These are phyloP conservation scores for Ustilago shanxiensis DNA, from an alignment of 1,284 basidiomycete genomes.

Conservation along the genomic window DNA sequence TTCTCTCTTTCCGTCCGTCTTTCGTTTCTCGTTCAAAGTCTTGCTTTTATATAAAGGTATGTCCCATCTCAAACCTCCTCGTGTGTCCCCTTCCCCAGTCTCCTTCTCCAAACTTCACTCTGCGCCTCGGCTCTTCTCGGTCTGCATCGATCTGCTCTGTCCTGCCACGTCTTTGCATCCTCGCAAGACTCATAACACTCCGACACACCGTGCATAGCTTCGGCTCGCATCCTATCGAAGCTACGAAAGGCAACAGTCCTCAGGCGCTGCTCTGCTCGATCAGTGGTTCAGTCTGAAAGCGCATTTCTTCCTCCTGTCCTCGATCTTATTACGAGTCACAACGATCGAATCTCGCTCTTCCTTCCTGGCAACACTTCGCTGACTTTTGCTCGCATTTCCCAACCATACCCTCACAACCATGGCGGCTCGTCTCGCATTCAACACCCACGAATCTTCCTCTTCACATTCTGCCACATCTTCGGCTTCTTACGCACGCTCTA, in stretches of 20 bases:
- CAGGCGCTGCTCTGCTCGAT: background rate
- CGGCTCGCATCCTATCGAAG: no score
- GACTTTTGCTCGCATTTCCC: conserved; percentile 10
- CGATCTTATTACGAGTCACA: background rate
- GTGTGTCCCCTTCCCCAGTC: background rate
- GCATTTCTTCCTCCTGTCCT: background rate
- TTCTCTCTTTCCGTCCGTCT: conserved; percentile 1
- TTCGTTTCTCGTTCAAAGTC: background rate
- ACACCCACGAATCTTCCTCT: conserved; percentile 23
- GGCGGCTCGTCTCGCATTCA: conserved; percentile 43
- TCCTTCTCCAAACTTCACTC: background rate
- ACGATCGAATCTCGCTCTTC: background rate
- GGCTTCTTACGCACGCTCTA: conserved; percentile 13
- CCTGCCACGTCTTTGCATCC: background rate
- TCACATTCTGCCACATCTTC: conserved; percentile 21
- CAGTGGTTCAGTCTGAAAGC: no score
- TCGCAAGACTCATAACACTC: background rate
- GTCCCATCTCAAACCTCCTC: background rate
- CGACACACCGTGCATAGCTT: no score
- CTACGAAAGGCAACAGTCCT: background rate
- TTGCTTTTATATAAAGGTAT: conserved; percentile 24
- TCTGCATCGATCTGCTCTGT: background rate
- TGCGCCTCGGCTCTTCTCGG: background rate
- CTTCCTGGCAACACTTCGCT: conserved; percentile 10
- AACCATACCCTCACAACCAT: conserved; percentile 22